phyloP scores from a whole-genome alignment of 2,329 filamentous ascomycete genomes.

The Pezicula neosporulosa region DNA sequence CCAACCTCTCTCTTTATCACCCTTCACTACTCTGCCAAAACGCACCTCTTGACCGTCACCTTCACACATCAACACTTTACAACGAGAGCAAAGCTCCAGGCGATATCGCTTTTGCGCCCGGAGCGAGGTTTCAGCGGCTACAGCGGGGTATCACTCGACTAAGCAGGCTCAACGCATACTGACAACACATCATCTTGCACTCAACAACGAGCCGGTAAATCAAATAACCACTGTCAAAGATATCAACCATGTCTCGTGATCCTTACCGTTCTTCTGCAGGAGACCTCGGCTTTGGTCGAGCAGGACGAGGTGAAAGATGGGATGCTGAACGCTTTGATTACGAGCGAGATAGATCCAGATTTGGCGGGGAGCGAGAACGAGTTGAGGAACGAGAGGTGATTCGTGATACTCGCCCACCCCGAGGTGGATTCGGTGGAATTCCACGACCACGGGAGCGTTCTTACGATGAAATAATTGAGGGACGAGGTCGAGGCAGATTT shows the following conservation, averaged over 20 bases:
- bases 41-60: neutral
- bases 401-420: conserved; percentile 32
- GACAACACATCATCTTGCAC: neutral
- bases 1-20: neutral
- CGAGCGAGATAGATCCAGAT: conserved; percentile 42
- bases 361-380: conserved; percentile 33
- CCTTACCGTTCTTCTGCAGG: conserved; percentile 30
- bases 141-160: conserved; percentile 1
- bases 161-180: neutral
- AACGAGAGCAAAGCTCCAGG: neutral
- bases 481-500: conserved; percentile 30
- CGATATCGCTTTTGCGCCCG: neutral
- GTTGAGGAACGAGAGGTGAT: conserved; percentile 47
- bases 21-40: neutral
- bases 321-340: conserved; percentile 50
- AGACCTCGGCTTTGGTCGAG: conserved; percentile 31
- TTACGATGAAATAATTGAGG: conserved; percentile 45
- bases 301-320: conserved; percentile 37
- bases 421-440: conserved; percentile 31
- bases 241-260: conserved; percentile 24
- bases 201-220: neutral
- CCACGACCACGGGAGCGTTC: conserved; percentile 42
- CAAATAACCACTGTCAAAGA: neutral
- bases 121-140: neutral
- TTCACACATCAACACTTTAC: neutral